Percentiles rank a stretch among this genome's conserved stretches.
These are phyloP conservation scores for Pontederia crassipes DNA, from an alignment of 176 grass and related monocot species.

Conservation along the genomic window DNA sequence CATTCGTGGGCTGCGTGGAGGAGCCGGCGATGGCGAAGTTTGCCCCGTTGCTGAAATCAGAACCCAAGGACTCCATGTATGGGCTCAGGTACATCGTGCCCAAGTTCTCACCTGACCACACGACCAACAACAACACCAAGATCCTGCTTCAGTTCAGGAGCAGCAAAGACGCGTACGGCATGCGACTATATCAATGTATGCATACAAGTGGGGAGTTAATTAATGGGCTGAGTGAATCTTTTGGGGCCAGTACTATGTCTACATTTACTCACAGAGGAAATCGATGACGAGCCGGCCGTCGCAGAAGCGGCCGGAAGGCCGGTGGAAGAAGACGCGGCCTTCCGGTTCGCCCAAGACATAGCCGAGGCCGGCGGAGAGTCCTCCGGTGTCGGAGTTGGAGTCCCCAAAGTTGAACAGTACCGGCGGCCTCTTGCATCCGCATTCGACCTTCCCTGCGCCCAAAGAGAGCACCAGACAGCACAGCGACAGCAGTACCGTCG, in stretches of 20 bases:
- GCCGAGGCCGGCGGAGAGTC: slow-evolving; percentile 41
- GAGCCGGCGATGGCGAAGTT: slow-evolving; percentile 73
- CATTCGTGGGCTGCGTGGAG: slow-evolving; percentile 32
- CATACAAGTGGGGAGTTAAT: neutral
- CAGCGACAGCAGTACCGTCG: neutral
- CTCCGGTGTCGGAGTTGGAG: slow-evolving; percentile 83
- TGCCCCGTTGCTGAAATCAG: slow-evolving; percentile 66
- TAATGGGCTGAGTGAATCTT: too few relatives aligned
- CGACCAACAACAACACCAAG: neutral
- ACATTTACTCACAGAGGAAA: slow-evolving; percentile 60
- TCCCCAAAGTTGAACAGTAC: slow-evolving; percentile 82
- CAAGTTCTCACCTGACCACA: slow-evolving; percentile 54
- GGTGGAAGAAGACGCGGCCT: slow-evolving; percentile 59
- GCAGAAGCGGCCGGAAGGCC: slow-evolving; percentile 64
- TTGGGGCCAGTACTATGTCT: neutral
- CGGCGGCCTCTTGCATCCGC: neutral
- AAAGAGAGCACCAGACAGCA: too few relatives aligned
- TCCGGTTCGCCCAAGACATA: slow-evolving; percentile 35
- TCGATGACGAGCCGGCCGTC: slow-evolving; percentile 85
- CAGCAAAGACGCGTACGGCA: neutral
- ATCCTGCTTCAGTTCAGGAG: neutral
- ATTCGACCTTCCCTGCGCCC: neutral
- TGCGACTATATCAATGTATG: neutral
- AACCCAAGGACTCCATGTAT: slow-evolving; percentile 58
- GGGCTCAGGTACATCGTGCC: slow-evolving; percentile 71